Evolutionary conservation across 2,329 filamentous ascomycete genomes (phyloP).

Genomic region (Penicillium sp.): DNA sequence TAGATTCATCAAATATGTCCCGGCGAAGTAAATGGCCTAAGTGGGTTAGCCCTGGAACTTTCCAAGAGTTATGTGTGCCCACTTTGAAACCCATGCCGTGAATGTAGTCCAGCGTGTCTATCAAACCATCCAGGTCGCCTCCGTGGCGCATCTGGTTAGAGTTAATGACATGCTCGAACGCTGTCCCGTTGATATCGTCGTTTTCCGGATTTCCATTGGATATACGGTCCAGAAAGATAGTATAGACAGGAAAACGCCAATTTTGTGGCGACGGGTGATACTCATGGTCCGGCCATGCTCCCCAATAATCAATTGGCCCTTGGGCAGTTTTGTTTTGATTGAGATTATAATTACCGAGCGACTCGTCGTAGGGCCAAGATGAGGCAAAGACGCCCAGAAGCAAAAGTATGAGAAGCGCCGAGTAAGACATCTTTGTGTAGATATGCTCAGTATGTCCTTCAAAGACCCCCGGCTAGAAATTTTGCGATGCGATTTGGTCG

Average conservation of each 20-base stretch:
- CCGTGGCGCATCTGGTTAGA: conserved; percentile 65
- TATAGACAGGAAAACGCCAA: conserved; percentile 68
- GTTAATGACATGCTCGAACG: conserved; percentile 61
- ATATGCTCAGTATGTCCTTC: too few relatives aligned
- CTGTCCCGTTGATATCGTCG: conserved; percentile 61
- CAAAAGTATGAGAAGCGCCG: too few relatives aligned
- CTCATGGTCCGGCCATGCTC: conserved; percentile 53
- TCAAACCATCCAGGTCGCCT: conserved; percentile 58
- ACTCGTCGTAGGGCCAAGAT: too few relatives aligned
- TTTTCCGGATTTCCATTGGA: conserved; percentile 66
- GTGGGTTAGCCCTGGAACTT: too few relatives aligned
- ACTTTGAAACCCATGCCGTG: conserved; percentile 65
- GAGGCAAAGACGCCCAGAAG: too few relatives aligned
- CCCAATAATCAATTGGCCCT: conserved; percentile 58
- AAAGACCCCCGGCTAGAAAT: too few relatives aligned
- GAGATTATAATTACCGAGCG: conserved; percentile 28
- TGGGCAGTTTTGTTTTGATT: conserved; percentile 59
- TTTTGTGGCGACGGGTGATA: conserved; percentile 59
- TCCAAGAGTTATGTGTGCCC: too few relatives aligned
- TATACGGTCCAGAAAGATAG: conserved; percentile 63
- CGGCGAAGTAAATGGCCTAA: conserved; percentile 62
- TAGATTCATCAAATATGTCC: conserved; percentile 62
- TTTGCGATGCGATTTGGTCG: too few relatives aligned
- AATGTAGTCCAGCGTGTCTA: conserved; percentile 64
- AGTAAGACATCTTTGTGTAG: too few relatives aligned